Evolutionary conservation across 2,329 filamentous ascomycete genomes (phyloP).

Genomic region (Falciphora oryzae): DNA sequence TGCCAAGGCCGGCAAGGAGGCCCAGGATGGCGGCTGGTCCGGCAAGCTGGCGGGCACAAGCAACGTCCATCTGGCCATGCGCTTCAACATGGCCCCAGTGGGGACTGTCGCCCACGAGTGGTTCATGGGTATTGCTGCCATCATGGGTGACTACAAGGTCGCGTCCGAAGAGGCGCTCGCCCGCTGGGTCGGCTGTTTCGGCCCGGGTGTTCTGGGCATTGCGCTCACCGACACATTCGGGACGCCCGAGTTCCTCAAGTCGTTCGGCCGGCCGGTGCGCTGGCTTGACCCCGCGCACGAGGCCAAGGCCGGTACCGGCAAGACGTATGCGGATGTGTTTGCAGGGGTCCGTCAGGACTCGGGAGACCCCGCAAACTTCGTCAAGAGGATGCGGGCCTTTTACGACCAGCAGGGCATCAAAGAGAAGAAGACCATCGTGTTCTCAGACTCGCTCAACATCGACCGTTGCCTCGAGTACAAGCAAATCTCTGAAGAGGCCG

Average conservation of each 20-base stretch:
- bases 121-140: constrained; percentile 98
- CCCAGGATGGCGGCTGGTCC: constrained; percentile 49
- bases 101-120: constrained; percentile 94
- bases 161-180: constrained; percentile 80
- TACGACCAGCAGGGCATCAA: constrained; percentile 71
- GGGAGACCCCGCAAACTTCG: constrained; percentile 74
- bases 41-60: constrained; percentile 84
- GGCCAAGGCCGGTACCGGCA: constrained; percentile 30
- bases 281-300: constrained; percentile 28
- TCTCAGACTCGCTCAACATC: constrained; percentile 91
- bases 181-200: constrained; percentile 91
- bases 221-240: constrained; percentile 96
- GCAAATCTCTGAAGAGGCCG: constrained; percentile 68
- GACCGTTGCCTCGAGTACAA: constrained; percentile 91
- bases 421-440: constrained; percentile 83
- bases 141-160: constrained; percentile 75
- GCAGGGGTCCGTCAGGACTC: constrained; percentile 85
- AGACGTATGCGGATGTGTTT: constrained; percentile 77
- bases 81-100: constrained; percentile 75
- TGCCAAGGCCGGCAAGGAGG: constrained; percentile 70
- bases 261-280: constrained; percentile 64
- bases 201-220: constrained; percentile 75
- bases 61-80: constrained; percentile 96
- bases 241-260: constrained; percentile 78
- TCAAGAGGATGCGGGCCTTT: constrained; percentile 73